Evolutionary conservation across 2,329 filamentous ascomycete species (phyloP), one percentile per base, ranked within the genome.

Genomic region (Nannizzia gypsea): DNA sequence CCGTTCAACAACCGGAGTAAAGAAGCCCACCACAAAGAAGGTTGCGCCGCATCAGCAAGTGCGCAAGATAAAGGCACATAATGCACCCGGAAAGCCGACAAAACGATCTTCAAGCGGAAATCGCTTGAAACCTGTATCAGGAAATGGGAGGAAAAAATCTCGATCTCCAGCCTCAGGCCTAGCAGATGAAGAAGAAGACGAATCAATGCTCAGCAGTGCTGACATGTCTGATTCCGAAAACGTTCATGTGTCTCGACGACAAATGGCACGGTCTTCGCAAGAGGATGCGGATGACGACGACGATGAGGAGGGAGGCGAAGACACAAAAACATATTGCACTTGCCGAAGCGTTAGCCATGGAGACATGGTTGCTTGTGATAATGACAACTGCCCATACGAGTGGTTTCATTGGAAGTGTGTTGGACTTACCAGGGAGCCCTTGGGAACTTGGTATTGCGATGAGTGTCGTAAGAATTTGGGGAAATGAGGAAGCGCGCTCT

Each of bases 341-440:
- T 86, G 83, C 67, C 82, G 83, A 56, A 81, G 81, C 63, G 83
- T 85, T 40, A 82, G 79, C 63, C 85, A 84, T 67, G 83, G 83
- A 17, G 81, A 84, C 67, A 86, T 86, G 83, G 81, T 86, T 44
- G 83, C 82, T 11, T 86, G 83, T 67, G 83, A 86, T 69, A 85
- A 86, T 67, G 81, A 83, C 40, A 75, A 78, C 60, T 86, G 83
- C 71, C 78, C 80, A 11, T 80, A 81, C 63, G 83, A 86, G 68
- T 86, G 83, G 83, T 86, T 86, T 70, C 83, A 86, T 74, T 78
- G 84, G 70, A 81, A 78, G 44, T 86, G 83, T 66, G 82, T 85
- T 57, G 81, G 82, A 20, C 73, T 86, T 66, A 81, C 78, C 48
- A 79, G 80, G 65, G 80, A 83, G 64, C 83, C 83, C 0, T 76